Conservation (phyloP, 2,329 filamentous ascomycete species). For the Aspergillus cejpii region DNA sequence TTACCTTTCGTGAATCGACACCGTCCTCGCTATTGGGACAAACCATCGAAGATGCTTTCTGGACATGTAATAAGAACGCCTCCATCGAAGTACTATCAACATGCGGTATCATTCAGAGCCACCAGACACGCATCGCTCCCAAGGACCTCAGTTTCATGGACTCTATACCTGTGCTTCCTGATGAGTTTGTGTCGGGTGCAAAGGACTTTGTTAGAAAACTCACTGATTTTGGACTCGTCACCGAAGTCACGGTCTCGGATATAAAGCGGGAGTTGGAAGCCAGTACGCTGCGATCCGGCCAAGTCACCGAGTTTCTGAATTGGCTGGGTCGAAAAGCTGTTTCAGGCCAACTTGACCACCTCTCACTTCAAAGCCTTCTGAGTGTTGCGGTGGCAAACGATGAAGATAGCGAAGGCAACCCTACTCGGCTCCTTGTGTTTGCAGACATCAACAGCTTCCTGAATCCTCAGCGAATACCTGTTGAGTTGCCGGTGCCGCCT, state of each 20-base stretch:
- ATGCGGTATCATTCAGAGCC: slow-evolving; percentile 75
- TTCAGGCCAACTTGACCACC: slow-evolving; percentile 63
- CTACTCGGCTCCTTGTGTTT: slow-evolving; percentile 68
- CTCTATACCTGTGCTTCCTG: slow-evolving; percentile 77
- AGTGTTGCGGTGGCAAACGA: slow-evolving; percentile 60
- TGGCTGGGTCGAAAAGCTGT: slow-evolving; percentile 72
- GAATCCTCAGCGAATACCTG: slow-evolving; percentile 68
- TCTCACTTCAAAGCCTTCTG: slow-evolving; percentile 63
- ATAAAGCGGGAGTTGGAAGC: slow-evolving; percentile 76
- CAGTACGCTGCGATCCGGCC: slow-evolving; percentile 69
- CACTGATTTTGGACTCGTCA: slow-evolving; percentile 78
- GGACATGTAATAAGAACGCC: slow-evolving; percentile 78
- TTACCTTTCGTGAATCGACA: slow-evolving; percentile 82
- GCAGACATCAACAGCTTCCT: slow-evolving; percentile 69
- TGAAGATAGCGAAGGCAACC: slow-evolving; percentile 50
- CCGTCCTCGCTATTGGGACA: slow-evolving; percentile 76
- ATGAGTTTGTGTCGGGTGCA: slow-evolving; percentile 61
- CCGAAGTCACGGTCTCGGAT: slow-evolving; percentile 77
- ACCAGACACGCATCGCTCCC: slow-evolving; percentile 68
- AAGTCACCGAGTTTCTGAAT: slow-evolving; percentile 73
- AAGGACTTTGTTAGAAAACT: slow-evolving; percentile 72
- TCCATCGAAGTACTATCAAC: slow-evolving; percentile 85
- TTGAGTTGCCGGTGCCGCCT: slow-evolving; percentile 71
- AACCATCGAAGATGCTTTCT: slow-evolving; percentile 90
- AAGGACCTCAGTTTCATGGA: slow-evolving; percentile 73